A percentile compares a stretch with the other conserved stretches of the same genome.
phyloP scores from a whole-genome alignment of 2,329 filamentous ascomycete genomes.

The Trichoderma cornu-damae region DNA sequence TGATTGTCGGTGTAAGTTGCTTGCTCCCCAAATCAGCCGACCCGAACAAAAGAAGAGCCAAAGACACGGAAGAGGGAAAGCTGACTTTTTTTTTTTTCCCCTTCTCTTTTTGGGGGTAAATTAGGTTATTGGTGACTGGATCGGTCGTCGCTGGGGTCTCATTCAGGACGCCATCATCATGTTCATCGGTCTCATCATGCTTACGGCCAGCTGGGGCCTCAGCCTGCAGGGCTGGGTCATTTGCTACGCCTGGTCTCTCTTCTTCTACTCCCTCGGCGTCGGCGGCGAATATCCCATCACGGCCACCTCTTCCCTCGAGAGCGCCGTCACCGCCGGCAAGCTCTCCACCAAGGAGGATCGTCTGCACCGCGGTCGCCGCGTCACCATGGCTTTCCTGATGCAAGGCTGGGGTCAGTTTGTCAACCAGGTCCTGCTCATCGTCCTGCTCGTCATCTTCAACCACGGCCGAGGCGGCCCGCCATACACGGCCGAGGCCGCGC shows the following conservation, averaged over 20 bases:
- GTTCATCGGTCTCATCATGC: conserved; percentile 87
- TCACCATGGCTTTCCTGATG: conserved; percentile 95
- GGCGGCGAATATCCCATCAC: conserved; percentile 96
- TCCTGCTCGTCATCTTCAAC: conserved; percentile 85
- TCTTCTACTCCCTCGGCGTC: conserved; percentile 63
- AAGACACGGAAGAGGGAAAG: conserved; percentile 1
- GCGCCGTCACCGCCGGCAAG: conserved; percentile 77
- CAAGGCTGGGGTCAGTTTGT: conserved; percentile 96
- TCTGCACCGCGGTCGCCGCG: conserved; percentile 90
- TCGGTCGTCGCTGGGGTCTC: conserved; percentile 89
- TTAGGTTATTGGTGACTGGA: conserved; percentile 59
- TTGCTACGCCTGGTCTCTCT: conserved; percentile 91
- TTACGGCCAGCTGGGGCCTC: conserved; percentile 84
- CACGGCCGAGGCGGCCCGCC: conserved; percentile 66
- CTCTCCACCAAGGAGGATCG: conserved; percentile 88
- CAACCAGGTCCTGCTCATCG: conserved; percentile 86
- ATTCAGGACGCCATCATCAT: conserved; percentile 94
- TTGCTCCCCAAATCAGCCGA: background rate
- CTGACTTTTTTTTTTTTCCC: conserved; percentile 16
- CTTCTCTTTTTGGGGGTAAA: too few species aligned
- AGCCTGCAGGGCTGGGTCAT: conserved; percentile 92
- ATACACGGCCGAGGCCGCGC: conserved; percentile 70
- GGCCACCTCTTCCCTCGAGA: conserved; percentile 90
- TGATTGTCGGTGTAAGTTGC: conserved; percentile 71
- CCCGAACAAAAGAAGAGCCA: background rate